These are phyloP conservation scores for Helianthus tuberosus DNA, from an alignment of 129 eudicot species.

Conservation along the genomic window DNA sequence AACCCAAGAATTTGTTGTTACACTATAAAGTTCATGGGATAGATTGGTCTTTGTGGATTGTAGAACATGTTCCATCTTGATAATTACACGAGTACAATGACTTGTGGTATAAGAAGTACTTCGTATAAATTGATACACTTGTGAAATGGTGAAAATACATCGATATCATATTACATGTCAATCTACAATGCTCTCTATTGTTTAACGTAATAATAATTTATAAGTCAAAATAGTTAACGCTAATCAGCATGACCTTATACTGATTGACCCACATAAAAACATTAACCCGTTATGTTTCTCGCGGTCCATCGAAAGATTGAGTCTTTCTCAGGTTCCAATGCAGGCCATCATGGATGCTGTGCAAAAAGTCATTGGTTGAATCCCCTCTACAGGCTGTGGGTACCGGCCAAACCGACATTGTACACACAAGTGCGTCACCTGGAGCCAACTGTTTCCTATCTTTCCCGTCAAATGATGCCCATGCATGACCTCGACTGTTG, in stretches of 20 bases:
- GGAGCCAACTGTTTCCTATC: constrained; percentile 74
- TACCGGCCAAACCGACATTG: constrained; percentile 97
- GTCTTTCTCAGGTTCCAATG: constrained; percentile 96
- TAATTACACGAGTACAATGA: neutral
- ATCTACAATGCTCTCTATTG: neutral
- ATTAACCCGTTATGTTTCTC: constrained; percentile 30
- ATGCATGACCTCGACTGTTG: constrained; percentile 90
- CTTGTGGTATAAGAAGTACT: neutral
- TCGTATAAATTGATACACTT: neutral
- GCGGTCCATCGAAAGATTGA: constrained; percentile 77
- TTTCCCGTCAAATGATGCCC: constrained; percentile 96
- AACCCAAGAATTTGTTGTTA: no score
- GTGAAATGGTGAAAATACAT: neutral
- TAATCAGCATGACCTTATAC: constrained; percentile 5
- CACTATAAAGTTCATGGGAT: no score
- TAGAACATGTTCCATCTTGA: no score
- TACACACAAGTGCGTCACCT: constrained; percentile 88
- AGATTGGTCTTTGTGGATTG: no score
- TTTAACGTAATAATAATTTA: neutral
- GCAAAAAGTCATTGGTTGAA: constrained; percentile 80
- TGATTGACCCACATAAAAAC: neutral
- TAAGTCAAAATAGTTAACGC: neutral
- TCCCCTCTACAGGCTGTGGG: constrained; percentile 88
- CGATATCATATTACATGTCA: constrained; percentile 11
- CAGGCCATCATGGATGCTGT: constrained; percentile 89